Evolutionary conservation across 805 yeast species (phyloP).

Genomic region (Yarrowia divulgata): DNA sequence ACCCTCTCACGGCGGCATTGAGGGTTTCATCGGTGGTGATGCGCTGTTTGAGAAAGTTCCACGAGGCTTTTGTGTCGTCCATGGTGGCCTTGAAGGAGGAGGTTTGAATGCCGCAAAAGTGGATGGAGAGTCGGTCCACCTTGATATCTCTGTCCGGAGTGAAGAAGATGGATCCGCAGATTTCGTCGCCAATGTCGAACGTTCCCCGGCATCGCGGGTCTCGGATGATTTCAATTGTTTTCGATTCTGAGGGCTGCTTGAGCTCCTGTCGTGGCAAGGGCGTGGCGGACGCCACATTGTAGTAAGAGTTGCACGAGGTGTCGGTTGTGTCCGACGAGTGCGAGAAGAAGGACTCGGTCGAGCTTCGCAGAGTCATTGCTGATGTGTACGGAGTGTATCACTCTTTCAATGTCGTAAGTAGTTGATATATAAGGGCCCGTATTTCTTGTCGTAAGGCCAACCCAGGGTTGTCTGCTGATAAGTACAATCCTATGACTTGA

Average conservation of each 20-base stretch:
- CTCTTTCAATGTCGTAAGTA: too few species aligned
- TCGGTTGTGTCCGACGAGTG: slow-evolving; percentile 38
- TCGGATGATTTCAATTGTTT: slow-evolving; percentile 23
- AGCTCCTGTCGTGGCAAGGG: slow-evolving; percentile 33
- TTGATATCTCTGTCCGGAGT: slow-evolving; percentile 22
- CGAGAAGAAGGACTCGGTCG: slow-evolving; percentile 31
- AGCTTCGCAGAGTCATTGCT: slow-evolving; percentile 1
- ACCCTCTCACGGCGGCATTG: slow-evolving; percentile 21
- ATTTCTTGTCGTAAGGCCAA: too few species aligned
- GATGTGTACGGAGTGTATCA: too few species aligned
- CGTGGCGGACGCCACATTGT: slow-evolving; percentile 26
- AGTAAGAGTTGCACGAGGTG: slow-evolving; percentile 36
- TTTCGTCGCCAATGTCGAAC: slow-evolving; percentile 33
- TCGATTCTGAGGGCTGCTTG: slow-evolving; percentile 16
- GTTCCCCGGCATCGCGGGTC: slow-evolving; percentile 37
- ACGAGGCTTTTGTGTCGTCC: slow-evolving; percentile 36
- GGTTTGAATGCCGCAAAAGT: slow-evolving; percentile 26
- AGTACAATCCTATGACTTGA: not conserved
- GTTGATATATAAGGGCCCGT: not conserved
- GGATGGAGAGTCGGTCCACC: slow-evolving; percentile 28
- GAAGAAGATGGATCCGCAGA: slow-evolving; percentile 30
- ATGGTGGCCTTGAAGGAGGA: slow-evolving; percentile 35
- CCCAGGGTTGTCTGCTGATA: too few species aligned
- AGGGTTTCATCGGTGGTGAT: slow-evolving; percentile 32
- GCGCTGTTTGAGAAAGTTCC: slow-evolving; percentile 28